phyloP scores from a whole-genome alignment of 1,284 basidiomycete genomes.

The Irpex sp. region DNA sequence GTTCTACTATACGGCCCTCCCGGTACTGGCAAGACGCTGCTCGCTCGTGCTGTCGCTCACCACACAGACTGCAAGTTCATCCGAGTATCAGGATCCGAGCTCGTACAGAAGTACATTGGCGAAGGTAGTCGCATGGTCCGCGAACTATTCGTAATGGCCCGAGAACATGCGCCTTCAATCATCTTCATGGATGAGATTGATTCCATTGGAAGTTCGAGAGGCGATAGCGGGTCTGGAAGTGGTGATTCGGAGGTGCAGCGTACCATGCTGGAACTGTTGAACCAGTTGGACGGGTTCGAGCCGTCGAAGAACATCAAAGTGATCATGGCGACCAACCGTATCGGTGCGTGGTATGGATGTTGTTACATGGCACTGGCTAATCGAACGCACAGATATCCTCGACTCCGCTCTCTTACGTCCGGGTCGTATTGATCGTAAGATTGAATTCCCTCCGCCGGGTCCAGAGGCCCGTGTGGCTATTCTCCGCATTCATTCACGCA shows the following conservation, averaged over 20 bases:
- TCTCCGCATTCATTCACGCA: slow-evolving; percentile 94
- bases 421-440: slow-evolving; percentile 97
- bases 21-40: slow-evolving; percentile 94
- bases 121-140: slow-evolving; percentile 96
- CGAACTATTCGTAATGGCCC: slow-evolving; percentile 98
- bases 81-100: slow-evolving; percentile 90
- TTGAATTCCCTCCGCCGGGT: slow-evolving; percentile 98
- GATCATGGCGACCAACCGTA: slow-evolving; percentile 99
- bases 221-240: slow-evolving; percentile 84
- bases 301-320: slow-evolving; percentile 99
- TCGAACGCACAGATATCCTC: slow-evolving; percentile 70
- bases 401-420: slow-evolving; percentile 94
- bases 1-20: slow-evolving; percentile 96
- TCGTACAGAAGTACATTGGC: slow-evolving; percentile 99
- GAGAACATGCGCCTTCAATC: slow-evolving; percentile 98
- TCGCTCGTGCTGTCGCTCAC: slow-evolving; percentile 93
- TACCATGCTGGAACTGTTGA: slow-evolving; percentile 95
- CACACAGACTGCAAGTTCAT: slow-evolving; percentile 99
- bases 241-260: slow-evolving; percentile 97
- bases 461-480: slow-evolving; percentile 97
- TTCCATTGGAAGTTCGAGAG: slow-evolving; percentile 92
- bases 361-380: not conserved
- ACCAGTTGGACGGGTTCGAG: slow-evolving; percentile 98
- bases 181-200: slow-evolving; percentile 99
- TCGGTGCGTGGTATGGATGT: slow-evolving; percentile 49